Base-by-base conservation (phyloP, 306 rosid genomes). In the Erythrophleum fordii region DNA sequence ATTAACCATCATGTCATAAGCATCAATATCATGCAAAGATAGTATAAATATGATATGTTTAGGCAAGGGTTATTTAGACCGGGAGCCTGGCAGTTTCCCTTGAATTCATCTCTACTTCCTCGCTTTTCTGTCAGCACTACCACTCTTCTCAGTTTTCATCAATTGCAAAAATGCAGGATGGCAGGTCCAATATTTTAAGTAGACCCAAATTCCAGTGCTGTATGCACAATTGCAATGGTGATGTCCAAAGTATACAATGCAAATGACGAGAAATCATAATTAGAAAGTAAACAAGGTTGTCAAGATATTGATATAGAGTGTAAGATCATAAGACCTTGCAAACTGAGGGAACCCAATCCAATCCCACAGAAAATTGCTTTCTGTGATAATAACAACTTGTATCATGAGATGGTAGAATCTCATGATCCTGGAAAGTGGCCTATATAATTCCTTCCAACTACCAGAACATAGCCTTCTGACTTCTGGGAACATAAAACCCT, bases 1-100 rank as follows among this genome's bases (percentile, higher is more conserved):
- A 60, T 75, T 65, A 76, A 71, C 28, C 74, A 64, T 34, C 75
- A 64, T 62, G 29, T 61, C 48, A 73, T 25, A 12, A 49, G 29
- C 29, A 39, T 66, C 72, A 71, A 26, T 39, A 76, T 23, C 49
- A 61, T 55, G 46, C 61, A 39, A 28, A 70, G 48, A 56, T 35
- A 25, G 13, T 25, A 68, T 5, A 31, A 29, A 16, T 31, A 11
- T 14, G 41, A 28, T 13, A 64, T 18, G 20, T 61, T 16, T 34
- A 64, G 12, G 22, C 22, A 37, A 29, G 2, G 22, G 22, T 62
- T 29, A 31, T 62, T 31, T 62, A 62, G 12, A 62, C 44, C 6
- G 11, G 44, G 11, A 29, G 56, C 44, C n/a, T 6, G 69, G 23
- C 12, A 61, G 42, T 61, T 61, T 61, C 68, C 17, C 34, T 22